Evolutionary conservation across 2,329 filamentous ascomycete genomes (phyloP).

Genomic region (Paecilomyces dactylethromorphus): DNA sequence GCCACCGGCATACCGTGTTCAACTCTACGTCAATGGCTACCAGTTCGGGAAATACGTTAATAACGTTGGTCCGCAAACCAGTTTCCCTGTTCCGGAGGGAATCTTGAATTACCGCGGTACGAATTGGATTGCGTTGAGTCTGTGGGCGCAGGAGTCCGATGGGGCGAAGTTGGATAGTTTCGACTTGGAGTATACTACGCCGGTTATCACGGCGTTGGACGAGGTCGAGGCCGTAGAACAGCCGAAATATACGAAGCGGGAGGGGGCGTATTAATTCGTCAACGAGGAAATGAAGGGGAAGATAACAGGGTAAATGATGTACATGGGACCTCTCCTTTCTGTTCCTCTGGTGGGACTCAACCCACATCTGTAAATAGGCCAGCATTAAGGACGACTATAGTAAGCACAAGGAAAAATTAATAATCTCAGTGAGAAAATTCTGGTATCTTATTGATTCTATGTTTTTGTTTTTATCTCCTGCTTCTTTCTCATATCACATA

Average conservation of each 20-base stretch:
- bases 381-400: neutral
- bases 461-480: neutral
- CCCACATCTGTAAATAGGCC: neutral
- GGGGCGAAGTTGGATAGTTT: conserved; percentile 54
- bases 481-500: neutral
- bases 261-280: conserved; percentile 43
- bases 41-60: conserved; percentile 64
- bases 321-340: neutral
- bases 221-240: conserved; percentile 42
- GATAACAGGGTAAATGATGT: neutral
- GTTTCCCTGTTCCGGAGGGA: conserved; percentile 67
- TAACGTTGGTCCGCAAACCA: conserved; percentile 68
- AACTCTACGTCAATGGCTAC: conserved; percentile 69
- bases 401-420: neutral
- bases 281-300: too few relatives aligned
- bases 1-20: conserved; percentile 53
- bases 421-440: neutral
- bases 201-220: conserved; percentile 46
- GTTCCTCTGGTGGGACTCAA: neutral
- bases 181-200: conserved; percentile 42
- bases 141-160: conserved; percentile 59
- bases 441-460: neutral
- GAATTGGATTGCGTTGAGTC: conserved; percentile 61
- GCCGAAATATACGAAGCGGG: conserved; percentile 41
- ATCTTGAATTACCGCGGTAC: conserved; percentile 63